Base-by-base conservation (phyloP, 331 rosid species). In the Malus hybrid region DNA sequence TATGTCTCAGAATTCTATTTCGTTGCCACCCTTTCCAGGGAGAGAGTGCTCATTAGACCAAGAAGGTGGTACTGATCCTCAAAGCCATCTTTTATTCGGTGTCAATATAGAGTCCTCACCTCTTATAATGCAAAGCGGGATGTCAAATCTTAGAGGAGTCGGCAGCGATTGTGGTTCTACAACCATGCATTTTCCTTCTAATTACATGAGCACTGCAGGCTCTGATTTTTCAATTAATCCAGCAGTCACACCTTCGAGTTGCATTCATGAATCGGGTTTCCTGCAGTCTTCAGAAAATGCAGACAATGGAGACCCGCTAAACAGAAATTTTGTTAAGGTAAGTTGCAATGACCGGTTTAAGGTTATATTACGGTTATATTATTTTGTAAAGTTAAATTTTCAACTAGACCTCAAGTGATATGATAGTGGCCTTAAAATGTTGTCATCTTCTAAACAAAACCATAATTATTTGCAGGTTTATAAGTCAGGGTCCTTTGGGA, bases 1-100 rank as follows among this genome's bases (percentile, higher is more conserved):
- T 15, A 34, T 88, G 68, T 84, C 96, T 56, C 91, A 80, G 34
- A 85, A 82, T 85, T 70, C 87, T 56, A 57, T 92, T 73, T 78
- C 95, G 13, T 85, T 94, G 80, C 97, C 99, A 5, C 99, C 99
- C 28, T 94, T 94, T 81, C 99, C 99, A 16, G 97, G 99, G 31
- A 88, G 95, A 84, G 99, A 92, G 76, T 90, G 90, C 85, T 65
- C 90, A 2, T 77, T 87, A 65, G 94, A 94, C 78, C 96, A 88
- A 78, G 98, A 87, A 67, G 97, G 96, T 55, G 82, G 82, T 75
- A 80, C 79, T 42, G 99, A 94, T 85, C 93, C 96, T 3, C 96
- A 92, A 33, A 88, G 86, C 76, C 89, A 86, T 86, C 92, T 94
- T 78, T 78, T 94, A 59, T 94, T 91, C 78, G 99, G 99, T 28